phyloP scores from a whole-genome alignment of 2,329 filamentous ascomycete genomes.

The Pseudonectria foliicola region DNA sequence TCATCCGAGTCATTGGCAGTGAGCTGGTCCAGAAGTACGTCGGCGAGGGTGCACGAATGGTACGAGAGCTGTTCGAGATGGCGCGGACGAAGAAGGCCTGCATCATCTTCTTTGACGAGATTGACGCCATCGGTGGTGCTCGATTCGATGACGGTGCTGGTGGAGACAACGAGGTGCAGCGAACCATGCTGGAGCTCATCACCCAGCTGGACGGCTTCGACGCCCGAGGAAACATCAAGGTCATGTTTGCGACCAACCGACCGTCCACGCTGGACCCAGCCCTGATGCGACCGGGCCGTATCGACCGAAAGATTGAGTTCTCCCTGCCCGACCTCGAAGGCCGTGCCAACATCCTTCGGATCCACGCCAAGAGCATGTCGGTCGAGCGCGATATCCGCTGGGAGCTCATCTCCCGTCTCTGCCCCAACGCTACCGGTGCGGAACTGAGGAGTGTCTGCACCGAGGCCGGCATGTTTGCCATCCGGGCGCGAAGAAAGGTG shows the following conservation, averaged over 20 bases:
- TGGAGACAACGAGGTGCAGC: conserved; percentile 94
- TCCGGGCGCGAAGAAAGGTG: conserved; percentile 89
- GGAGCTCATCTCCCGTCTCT: conserved; percentile 95
- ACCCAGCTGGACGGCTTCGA: conserved; percentile 97
- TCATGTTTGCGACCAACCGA: conserved; percentile 98
- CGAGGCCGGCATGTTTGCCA: conserved; percentile 97
- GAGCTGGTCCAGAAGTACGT: conserved; percentile 99
- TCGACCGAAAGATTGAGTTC: conserved; percentile 98
- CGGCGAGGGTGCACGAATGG: conserved; percentile 96
- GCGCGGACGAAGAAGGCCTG: conserved; percentile 98
- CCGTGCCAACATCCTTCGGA: conserved; percentile 92
- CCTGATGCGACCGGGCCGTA: conserved; percentile 92
- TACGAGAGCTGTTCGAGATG: conserved; percentile 98
- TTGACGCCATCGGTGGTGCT: conserved; percentile 90
- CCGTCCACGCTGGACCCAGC: conserved; percentile 95
- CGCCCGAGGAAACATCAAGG: conserved; percentile 95
- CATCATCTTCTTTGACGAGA: conserved; percentile 97
- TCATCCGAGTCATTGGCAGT: conserved; percentile 96
- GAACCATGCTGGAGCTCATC: conserved; percentile 97
- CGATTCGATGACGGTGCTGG: conserved; percentile 95
- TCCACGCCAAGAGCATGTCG: conserved; percentile 99
- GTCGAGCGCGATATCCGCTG: conserved; percentile 98
- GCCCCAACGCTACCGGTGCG: conserved; percentile 94
- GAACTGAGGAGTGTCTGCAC: conserved; percentile 95
- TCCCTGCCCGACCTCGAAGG: conserved; percentile 94